These are phyloP conservation scores for Chalara sp. DNA, from an alignment of 2,329 filamentous ascomycete genomes.

Conservation along the genomic window DNA sequence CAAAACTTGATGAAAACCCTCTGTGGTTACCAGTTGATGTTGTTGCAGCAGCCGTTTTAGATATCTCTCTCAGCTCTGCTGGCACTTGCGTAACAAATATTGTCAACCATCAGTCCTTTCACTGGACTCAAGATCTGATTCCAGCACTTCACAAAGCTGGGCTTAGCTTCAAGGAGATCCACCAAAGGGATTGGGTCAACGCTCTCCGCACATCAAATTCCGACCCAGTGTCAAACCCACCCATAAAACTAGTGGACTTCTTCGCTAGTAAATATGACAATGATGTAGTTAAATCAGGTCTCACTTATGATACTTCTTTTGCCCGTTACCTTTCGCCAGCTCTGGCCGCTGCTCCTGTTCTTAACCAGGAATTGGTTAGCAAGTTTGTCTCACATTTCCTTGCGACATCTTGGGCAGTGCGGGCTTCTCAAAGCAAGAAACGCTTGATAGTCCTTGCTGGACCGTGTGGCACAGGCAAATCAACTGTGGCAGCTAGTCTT, in stretches of 20 bases:
- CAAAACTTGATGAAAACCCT: constrained; percentile 36
- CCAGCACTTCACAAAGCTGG: constrained; percentile 40
- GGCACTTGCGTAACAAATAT: constrained; percentile 38
- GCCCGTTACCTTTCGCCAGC: too few relatives aligned
- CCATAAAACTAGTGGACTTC: constrained; percentile 45
- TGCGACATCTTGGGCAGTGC: too few relatives aligned
- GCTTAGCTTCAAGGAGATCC: constrained; percentile 36
- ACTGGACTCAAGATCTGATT: constrained; percentile 45
- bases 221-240: constrained; percentile 43
- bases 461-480: too few relatives aligned
- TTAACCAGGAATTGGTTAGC: too few relatives aligned
- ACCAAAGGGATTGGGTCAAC: constrained; percentile 38
- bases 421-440: too few relatives aligned
- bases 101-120: constrained; percentile 39
- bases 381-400: constrained; percentile 15
- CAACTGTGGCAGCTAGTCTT: too few relatives aligned
- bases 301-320: too few relatives aligned
- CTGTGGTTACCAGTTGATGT: constrained; percentile 41
- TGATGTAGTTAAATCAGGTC: constrained; percentile 16
- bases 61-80: constrained; percentile 27
- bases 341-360: too few relatives aligned
- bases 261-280: constrained; percentile 45
- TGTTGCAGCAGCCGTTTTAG: constrained; percentile 34
- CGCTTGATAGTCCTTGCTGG: too few relatives aligned
- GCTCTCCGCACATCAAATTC: constrained; percentile 37